Base-by-base conservation (phyloP, 2,329 filamentous ascomycete species). In the Fusarium proliferatum region DNA sequence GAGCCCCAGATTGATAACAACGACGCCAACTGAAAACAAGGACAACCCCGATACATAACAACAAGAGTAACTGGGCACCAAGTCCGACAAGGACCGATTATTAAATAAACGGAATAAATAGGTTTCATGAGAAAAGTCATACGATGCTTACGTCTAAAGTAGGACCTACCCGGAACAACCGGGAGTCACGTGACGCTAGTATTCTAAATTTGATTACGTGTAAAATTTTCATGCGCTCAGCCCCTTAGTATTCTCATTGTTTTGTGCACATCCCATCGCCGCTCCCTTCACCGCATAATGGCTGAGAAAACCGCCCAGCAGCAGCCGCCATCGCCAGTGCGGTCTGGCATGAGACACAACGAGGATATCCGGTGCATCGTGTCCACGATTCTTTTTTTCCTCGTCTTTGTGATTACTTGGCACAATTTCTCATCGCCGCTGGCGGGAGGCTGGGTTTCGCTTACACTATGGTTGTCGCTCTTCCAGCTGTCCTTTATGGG, bases 401-500 rank as follows among this genome's bases (percentile, higher is more conserved):
- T 51, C 28, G 64, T 69, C 51, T 69, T 69, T 30, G 12, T 69
- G 3, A 26, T 64, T 16, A 69, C 66, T 16, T 69, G 66, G 66
- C 58, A 57, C 17, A 42, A 41, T 41, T 69, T 69, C 65, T 15
- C 64, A 21, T 69, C 66, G 3, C 66, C 66, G 6, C 16, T 69
- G 9, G 21, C 43, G 1, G 43, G 57, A 6, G 66, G 66, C 16
- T 23, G 55, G 23, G 12, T 69, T 1, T 69, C 66, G 2, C 62
- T 69, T 26, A 33, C 33, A 4, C 39, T 69, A 69, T 69, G 66
- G 66, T 30, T 69, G 19, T 19, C 66, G n/a, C 30, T 69, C 16
- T 69, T 52, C 39, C 66, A 69, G 23, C 59, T 69, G 17, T 69
- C 66, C 21, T 69, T 69, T 1, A 69, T 69, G 66, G 66, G 66